phyloP scores from a whole-genome alignment of 2,329 filamentous ascomycete species.

The Volutella citrinella region DNA sequence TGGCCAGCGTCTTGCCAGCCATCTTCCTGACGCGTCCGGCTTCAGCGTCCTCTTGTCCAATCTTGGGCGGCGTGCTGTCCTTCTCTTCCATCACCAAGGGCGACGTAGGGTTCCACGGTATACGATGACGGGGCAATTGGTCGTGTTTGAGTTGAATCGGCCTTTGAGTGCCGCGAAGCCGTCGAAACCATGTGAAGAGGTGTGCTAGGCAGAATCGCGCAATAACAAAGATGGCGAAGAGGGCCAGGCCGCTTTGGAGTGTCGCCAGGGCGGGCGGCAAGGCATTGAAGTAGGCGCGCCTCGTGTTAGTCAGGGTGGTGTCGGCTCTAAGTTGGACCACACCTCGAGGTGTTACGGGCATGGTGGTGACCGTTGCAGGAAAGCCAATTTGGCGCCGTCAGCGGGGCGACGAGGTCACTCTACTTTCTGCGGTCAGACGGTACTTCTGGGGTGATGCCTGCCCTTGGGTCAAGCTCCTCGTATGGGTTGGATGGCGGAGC shows the following conservation, averaged over 20 bases:
- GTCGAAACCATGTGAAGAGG: slow-evolving; percentile 26
- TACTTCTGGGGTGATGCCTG: slow-evolving; percentile 29
- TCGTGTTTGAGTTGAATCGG: slow-evolving; percentile 16
- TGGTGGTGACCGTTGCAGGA: slow-evolving; percentile 26
- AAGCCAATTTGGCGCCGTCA: slow-evolving; percentile 30
- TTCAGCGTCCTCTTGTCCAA: slow-evolving; percentile 7
- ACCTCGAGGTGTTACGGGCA: slow-evolving; percentile 31
- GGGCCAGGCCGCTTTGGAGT: slow-evolving; percentile 27
- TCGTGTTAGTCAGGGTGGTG: slow-evolving; percentile 22
- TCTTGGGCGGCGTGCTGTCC: slow-evolving; percentile 9
- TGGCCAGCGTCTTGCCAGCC: slow-evolving; percentile 17
- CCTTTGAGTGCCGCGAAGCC: slow-evolving; percentile 20
- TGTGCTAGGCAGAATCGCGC: slow-evolving; percentile 28
- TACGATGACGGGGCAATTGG: slow-evolving; percentile 16
- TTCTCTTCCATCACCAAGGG: slow-evolving; percentile 27
- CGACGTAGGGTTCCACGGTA: slow-evolving; percentile 14
- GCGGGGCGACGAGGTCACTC: slow-evolving; percentile 31
- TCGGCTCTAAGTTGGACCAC: slow-evolving; percentile 28
- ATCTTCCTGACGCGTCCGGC: slow-evolving; percentile 7
- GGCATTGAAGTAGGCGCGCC: slow-evolving; percentile 28
- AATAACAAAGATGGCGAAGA: slow-evolving; percentile 35
- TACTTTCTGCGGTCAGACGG: slow-evolving; percentile 34
- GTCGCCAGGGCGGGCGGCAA: slow-evolving; percentile 27
- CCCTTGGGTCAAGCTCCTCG: slow-evolving; percentile 25
- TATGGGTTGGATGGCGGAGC: slow-evolving; percentile 27